These are phyloP conservation scores for Pulveroboletus frians DNA, from an alignment of 768 basidiomycete species.

Conservation along the genomic window DNA sequence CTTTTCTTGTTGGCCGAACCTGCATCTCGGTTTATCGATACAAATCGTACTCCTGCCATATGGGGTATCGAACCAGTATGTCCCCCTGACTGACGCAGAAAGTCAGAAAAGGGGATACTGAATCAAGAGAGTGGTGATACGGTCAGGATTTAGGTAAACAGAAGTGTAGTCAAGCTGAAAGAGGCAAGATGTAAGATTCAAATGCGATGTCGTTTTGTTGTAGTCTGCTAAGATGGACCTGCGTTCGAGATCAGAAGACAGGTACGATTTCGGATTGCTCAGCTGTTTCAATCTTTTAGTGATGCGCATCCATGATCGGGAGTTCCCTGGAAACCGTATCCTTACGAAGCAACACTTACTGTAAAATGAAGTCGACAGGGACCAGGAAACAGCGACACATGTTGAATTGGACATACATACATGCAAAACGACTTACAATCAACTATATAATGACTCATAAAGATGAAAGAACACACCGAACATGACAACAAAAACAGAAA, in stretches of 20 bases:
- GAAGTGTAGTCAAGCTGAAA: no score
- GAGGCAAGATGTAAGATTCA: no score
- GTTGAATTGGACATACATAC: background rate
- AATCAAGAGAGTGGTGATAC: background rate
- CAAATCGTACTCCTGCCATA: background rate
- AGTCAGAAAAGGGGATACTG: constrained; percentile 33
- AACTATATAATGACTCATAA: constrained; percentile 18
- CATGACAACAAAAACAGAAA: background rate
- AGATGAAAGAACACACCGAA: background rate
- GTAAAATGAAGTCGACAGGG: background rate
- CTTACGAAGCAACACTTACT: no score
- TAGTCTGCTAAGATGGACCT: no score
- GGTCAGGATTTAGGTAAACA: background rate
- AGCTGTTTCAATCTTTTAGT: no score
- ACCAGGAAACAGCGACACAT: no score
- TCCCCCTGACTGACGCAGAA: constrained; percentile 63
- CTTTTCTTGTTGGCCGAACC: background rate
- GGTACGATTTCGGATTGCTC: no score
- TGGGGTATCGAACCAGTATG: constrained; percentile 42
- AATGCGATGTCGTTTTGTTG: no score
- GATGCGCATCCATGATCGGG: no score
- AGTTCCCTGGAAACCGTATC: no score
- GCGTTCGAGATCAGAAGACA: no score
- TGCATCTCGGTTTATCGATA: background rate
- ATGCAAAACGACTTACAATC: constrained; percentile 1